phyloP scores from a whole-genome alignment of 2,329 filamentous ascomycete species.

The Penicillium sp. region DNA sequence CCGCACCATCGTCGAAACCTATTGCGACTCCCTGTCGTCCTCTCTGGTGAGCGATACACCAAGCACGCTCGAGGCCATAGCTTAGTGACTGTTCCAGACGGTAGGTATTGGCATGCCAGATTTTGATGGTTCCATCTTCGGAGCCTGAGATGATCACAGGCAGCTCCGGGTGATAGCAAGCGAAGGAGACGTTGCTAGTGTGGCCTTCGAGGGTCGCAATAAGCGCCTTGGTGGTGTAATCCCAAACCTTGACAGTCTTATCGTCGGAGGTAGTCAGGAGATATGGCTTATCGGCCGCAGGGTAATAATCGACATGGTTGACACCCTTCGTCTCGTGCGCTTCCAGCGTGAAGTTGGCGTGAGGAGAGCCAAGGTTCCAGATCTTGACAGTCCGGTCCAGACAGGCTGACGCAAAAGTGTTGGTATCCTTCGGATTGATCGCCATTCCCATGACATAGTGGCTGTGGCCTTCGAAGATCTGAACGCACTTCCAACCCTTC shows the following conservation, averaged over 20 bases:
- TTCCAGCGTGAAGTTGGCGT: constrained; percentile 93
- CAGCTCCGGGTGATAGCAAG: constrained; percentile 94
- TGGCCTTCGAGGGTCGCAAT: constrained; percentile 97
- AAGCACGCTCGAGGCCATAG: constrained; percentile 92
- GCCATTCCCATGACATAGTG: constrained; percentile 97
- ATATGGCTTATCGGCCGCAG: constrained; percentile 70
- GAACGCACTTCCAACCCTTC: constrained; percentile 95
- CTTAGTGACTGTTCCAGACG: constrained; percentile 92
- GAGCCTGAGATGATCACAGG: constrained; percentile 97
- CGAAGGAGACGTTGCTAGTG: constrained; percentile 96
- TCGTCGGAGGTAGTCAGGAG: constrained; percentile 96
- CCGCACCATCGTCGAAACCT: constrained; percentile 95
- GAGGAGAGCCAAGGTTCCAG: constrained; percentile 91
- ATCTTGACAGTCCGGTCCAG: constrained; percentile 96
- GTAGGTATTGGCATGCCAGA: constrained; percentile 99
- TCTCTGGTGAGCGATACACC: constrained; percentile 95
- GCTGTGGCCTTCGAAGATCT: constrained; percentile 92
- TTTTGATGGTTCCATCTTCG: constrained; percentile 94
- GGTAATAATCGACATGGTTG: constrained; percentile 90
- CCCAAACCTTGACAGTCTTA: constrained; percentile 96
- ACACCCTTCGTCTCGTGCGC: constrained; percentile 97
- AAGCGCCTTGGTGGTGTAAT: constrained; percentile 96
- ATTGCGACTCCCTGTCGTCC: constrained; percentile 92
- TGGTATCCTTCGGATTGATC: constrained; percentile 97
- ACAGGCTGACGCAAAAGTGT: constrained; percentile 89